A percentile compares a stretch with the other conserved stretches of the same genome.
These are phyloP conservation scores for Cryptococcus sp. DNA, from an alignment of 1,284 basidiomycete genomes.

Conservation along the genomic window DNA sequence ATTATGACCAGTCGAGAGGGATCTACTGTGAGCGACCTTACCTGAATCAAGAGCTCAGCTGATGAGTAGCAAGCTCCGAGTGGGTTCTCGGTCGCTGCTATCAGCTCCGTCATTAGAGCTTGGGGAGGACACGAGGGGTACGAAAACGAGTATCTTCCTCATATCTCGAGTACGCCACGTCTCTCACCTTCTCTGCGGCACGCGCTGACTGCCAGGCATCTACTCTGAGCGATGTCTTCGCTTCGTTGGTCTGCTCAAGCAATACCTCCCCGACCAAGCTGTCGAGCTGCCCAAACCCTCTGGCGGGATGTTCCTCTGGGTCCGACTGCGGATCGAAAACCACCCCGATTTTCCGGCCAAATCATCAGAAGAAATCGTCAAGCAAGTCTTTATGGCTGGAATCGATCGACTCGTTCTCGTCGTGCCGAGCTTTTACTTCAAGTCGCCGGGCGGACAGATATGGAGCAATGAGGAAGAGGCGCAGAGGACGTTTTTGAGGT, in stretches of 20 bases:
- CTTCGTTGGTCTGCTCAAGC: slow-evolving; percentile 26
- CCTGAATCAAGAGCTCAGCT: background rate
- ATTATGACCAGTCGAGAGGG: slow-evolving; percentile 35
- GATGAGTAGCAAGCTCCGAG: slow-evolving; percentile 27
- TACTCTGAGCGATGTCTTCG: slow-evolving; percentile 27
- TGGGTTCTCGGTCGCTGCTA: slow-evolving; percentile 36
- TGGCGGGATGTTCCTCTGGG: slow-evolving; percentile 42
- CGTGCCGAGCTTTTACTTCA: slow-evolving; percentile 30
- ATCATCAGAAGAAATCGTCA: slow-evolving; percentile 24
- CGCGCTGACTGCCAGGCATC: slow-evolving; percentile 11
- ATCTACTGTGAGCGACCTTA: slow-evolving; percentile 15
- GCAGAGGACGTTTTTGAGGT: slow-evolving; percentile 25
- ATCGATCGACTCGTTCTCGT: slow-evolving; percentile 27
- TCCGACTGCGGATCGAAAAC: slow-evolving; percentile 29
- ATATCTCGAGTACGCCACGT: slow-evolving; percentile 21
- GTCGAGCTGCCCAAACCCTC: slow-evolving; percentile 21
- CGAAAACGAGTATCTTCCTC: slow-evolving; percentile 33
- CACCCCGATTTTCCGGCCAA: slow-evolving; percentile 25
- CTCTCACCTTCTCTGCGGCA: background rate
- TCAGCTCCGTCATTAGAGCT: slow-evolving; percentile 30
- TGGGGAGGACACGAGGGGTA: slow-evolving; percentile 40
- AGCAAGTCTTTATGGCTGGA: slow-evolving; percentile 22
- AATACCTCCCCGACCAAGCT: slow-evolving; percentile 21
- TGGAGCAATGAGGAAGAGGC: slow-evolving; percentile 28
- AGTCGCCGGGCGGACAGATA: slow-evolving; percentile 17